These are phyloP conservation scores for Arthroderma sp. DNA, from an alignment of 2,329 filamentous ascomycete species.

Conservation along the genomic window DNA sequence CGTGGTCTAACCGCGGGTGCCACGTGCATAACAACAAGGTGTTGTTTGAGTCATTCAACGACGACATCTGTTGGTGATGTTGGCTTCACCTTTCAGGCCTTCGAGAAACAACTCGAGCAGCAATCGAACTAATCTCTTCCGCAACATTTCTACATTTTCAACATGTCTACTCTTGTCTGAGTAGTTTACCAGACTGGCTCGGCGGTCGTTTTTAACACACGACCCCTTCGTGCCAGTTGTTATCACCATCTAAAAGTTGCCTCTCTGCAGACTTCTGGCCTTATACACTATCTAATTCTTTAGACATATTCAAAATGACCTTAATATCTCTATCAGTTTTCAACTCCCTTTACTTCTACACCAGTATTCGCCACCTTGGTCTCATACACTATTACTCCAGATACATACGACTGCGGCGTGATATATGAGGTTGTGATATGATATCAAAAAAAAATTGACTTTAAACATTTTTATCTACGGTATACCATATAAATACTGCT, in stretches of 20 bases:
- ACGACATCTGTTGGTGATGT: too few relatives aligned
- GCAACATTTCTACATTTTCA: too few relatives aligned
- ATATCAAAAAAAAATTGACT: background rate
- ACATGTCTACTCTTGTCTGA: too few relatives aligned
- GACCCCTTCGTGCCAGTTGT: too few relatives aligned
- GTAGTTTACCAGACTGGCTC: too few relatives aligned
- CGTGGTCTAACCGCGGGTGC: too few relatives aligned
- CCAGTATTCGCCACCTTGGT: constrained; percentile 5
- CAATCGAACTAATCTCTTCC: too few relatives aligned
- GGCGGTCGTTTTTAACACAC: too few relatives aligned
- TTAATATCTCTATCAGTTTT: constrained; percentile 9
- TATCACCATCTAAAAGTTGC: background rate
- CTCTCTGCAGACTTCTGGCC: background rate
- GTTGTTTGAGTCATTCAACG: too few relatives aligned
- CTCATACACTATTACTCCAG: constrained; percentile 9
- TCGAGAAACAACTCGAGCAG: too few relatives aligned
- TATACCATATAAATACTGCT: background rate
- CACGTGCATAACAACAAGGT: too few relatives aligned
- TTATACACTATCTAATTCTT: background rate
- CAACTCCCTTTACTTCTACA: constrained; percentile 7
- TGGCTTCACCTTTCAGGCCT: too few relatives aligned
- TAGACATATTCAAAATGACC: constrained; percentile 13
- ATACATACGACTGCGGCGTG: constrained; percentile 6
- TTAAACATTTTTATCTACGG: background rate
- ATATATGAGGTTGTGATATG: background rate